A percentile compares a stretch with the other conserved stretches of the same genome.
These are phyloP conservation scores for Sporothrix mexicana DNA, from an alignment of 2,329 filamentous ascomycete genomes.

Conservation along the genomic window DNA sequence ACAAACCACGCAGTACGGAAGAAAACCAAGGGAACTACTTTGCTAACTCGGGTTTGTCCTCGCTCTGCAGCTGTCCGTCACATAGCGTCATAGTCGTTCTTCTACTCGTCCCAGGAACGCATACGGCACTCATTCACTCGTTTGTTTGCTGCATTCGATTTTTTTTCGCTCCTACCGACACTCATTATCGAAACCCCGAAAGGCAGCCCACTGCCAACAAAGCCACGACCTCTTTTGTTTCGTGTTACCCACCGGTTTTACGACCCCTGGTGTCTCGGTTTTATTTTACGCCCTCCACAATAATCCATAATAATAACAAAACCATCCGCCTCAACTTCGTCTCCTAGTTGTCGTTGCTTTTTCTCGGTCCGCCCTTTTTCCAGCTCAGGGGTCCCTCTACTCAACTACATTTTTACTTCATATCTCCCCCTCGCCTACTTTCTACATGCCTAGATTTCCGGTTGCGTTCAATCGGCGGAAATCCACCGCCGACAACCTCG, in stretches of 20 bases:
- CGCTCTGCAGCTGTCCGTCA: constrained; percentile 48
- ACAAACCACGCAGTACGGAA: constrained; percentile 15
- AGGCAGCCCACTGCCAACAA: constrained; percentile 3
- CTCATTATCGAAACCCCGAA: constrained; percentile 11
- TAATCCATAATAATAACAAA: background rate
- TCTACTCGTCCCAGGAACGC: background rate
- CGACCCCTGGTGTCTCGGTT: constrained; percentile 27
- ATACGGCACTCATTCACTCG: background rate
- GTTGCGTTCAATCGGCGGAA: constrained; percentile 65
- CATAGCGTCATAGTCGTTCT: constrained; percentile 35
- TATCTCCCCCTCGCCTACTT: constrained; percentile 27
- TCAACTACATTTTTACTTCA: background rate
- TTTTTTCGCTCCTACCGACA: background rate
- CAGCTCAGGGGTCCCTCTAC: background rate
- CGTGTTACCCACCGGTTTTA: constrained; percentile 16
- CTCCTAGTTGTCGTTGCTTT: background rate
- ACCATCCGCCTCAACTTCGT: constrained; percentile 8
- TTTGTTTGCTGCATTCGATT: background rate
- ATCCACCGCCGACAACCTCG: constrained; percentile 61
- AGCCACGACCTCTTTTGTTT: constrained; percentile 11
- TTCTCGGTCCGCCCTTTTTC: background rate
- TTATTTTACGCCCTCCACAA: constrained; percentile 21
- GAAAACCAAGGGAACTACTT: constrained; percentile 20
- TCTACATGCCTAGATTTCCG: constrained; percentile 68
- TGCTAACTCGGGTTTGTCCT: constrained; percentile 42